phyloP scores from a whole-genome alignment of 106 monocot genomes.

The Acorus calamus region DNA sequence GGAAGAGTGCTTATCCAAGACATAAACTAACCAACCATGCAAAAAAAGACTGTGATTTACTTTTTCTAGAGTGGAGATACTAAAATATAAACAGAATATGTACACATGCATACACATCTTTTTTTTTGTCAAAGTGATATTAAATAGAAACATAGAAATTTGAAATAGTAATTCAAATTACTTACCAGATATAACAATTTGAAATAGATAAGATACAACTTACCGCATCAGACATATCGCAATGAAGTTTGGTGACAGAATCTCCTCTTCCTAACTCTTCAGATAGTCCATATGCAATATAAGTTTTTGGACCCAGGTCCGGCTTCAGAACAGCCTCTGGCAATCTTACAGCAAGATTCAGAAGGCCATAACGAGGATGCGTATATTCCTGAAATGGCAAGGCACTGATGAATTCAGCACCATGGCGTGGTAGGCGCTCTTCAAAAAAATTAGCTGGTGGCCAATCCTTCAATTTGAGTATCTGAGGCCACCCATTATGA shows the following conservation, averaged over 20 bases:
- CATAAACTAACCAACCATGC: too few species aligned
- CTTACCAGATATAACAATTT: background rate
- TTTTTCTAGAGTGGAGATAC: too few species aligned
- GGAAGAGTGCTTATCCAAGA: too few species aligned
- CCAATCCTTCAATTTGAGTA: slow-evolving; percentile 98
- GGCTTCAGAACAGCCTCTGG: slow-evolving; percentile 62
- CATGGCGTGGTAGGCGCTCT: slow-evolving; percentile 81
- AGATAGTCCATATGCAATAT: slow-evolving; percentile 83
- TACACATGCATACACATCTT: too few species aligned
- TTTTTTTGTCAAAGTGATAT: too few species aligned
- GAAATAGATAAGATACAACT: background rate
- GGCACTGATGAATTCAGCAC: slow-evolving; percentile 73
- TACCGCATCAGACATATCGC: slow-evolving; percentile 98
- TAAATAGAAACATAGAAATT: too few species aligned
- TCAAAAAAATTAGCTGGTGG: slow-evolving; percentile 79
- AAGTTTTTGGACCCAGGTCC: slow-evolving; percentile 88
- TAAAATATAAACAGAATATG: too few species aligned
- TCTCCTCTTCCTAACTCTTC: slow-evolving; percentile 82
- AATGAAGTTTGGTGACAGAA: slow-evolving; percentile 98
- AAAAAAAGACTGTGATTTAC: too few species aligned
- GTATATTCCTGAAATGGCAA: slow-evolving; percentile 90
- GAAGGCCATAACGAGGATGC: slow-evolving; percentile 60
- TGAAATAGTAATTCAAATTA: too few species aligned
- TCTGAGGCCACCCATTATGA: slow-evolving; percentile 56
- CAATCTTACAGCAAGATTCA: slow-evolving; percentile 72